Evolutionary conservation across 2,329 filamentous ascomycete genomes (phyloP).

Genomic region (Ciborinia camelliae): DNA sequence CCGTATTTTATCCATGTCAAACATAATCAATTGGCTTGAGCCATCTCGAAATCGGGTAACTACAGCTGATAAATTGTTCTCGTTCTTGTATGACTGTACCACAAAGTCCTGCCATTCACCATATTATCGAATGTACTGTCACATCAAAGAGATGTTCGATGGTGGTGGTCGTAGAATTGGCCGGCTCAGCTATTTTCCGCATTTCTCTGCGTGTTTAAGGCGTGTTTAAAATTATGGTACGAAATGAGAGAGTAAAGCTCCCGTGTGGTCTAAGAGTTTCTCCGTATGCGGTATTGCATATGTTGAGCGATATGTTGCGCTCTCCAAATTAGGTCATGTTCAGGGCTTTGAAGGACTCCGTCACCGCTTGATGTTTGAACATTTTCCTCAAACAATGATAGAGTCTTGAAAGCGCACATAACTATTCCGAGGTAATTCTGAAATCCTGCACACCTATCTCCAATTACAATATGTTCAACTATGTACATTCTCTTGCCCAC

Average conservation of each 20-base stretch:
- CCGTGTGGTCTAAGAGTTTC: background rate
- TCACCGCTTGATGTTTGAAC: background rate
- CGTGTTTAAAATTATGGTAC: no score
- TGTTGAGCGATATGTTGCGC: background rate
- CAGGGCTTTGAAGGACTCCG: background rate
- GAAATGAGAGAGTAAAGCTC: background rate
- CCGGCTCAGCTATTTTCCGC: conserved; percentile 9
- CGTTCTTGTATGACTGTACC: background rate
- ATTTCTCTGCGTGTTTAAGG: background rate
- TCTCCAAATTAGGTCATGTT: background rate
- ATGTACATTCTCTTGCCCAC: background rate
- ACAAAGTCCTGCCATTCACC: background rate
- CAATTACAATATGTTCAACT: background rate
- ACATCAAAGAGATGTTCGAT: background rate
- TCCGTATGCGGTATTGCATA: background rate
- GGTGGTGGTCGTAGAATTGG: background rate
- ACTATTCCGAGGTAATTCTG: background rate
- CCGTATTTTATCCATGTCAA: conserved; percentile 1
- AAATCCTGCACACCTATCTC: no score
- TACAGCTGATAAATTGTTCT: background rate
- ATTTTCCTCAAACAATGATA: background rate
- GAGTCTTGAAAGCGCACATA: background rate
- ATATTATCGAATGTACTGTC: background rate
- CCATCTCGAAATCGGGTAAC: background rate
- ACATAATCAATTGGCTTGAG: background rate